A percentile compares a stretch with the other conserved stretches of the same genome.
Evolutionary conservation across 306 rosid species (phyloP).

Genomic region (Trichosanthes cucumerina): DNA sequence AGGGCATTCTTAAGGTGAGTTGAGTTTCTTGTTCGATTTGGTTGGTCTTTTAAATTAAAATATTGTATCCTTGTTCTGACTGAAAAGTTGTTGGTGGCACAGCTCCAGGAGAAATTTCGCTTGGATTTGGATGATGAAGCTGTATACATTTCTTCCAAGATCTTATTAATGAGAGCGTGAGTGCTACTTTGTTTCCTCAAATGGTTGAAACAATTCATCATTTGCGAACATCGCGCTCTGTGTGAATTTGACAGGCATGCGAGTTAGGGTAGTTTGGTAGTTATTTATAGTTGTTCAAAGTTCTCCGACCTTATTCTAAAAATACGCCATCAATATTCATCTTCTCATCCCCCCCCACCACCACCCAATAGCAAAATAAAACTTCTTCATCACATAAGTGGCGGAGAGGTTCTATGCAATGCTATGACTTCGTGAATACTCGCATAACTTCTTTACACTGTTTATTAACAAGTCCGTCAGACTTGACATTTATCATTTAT

Average conservation of each 20-base stretch:
- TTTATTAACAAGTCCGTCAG: background rate
- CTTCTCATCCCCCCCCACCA: too few species aligned
- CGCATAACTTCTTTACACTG: background rate
- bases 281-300: background rate
- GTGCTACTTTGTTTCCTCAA: slow-evolving; percentile 95
- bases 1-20: slow-evolving; percentile 89
- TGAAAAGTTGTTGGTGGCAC: slow-evolving; percentile 19
- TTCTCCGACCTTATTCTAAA: background rate
- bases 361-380: background rate
- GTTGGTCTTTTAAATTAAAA: slow-evolving; percentile 5
- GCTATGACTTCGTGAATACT: background rate
- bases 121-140: slow-evolving; percentile 98
- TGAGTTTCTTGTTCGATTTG: slow-evolving; percentile 13
- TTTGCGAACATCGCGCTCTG: slow-evolving; percentile 98
- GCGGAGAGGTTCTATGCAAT: background rate
- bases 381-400: background rate
- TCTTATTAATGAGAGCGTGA: slow-evolving; percentile 92
- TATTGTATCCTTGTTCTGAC: slow-evolving; percentile 17
- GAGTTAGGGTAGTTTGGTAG: background rate
- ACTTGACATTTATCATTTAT: background rate
- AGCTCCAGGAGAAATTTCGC: slow-evolving; percentile 97
- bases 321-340: background rate
- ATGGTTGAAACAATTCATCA: slow-evolving; percentile 99
- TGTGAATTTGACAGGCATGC: slow-evolving; percentile 18
- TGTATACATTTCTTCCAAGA: slow-evolving; percentile 95